These are phyloP conservation scores for Diaporthe capsici DNA, from an alignment of 2,329 filamentous ascomycete species.

Conservation along the genomic window DNA sequence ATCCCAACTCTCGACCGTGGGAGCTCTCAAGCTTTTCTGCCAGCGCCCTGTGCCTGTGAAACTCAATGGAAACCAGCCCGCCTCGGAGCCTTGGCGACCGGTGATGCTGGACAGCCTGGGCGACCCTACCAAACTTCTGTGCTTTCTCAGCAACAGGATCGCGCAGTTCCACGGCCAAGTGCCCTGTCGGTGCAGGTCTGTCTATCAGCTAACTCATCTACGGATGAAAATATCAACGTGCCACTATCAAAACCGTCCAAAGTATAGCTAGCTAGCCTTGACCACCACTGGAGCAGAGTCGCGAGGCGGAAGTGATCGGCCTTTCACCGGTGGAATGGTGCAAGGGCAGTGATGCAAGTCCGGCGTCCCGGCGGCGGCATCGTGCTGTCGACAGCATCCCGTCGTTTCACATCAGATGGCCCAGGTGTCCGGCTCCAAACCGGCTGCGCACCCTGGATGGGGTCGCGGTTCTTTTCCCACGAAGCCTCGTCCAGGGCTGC, in stretches of 20 bases:
- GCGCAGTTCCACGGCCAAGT: background rate
- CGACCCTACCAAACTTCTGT: background rate
- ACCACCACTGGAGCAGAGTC: background rate
- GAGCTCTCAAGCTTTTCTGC: constrained; percentile 26
- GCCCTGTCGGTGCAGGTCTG: background rate
- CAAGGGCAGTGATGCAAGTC: constrained; percentile 2
- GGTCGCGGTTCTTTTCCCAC: background rate
- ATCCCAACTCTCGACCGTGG: constrained; percentile 7
- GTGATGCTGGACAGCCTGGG: constrained; percentile 4
- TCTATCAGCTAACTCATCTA: background rate
- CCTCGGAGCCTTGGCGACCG: constrained; percentile 26
- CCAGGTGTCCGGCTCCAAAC: background rate
- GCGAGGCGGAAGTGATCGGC: background rate
- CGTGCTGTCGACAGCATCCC: background rate
- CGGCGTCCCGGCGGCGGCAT: constrained; percentile 12
- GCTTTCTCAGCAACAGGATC: background rate
- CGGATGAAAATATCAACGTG: background rate
- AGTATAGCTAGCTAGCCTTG: background rate
- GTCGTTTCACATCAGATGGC: constrained; percentile 27
- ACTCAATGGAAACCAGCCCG: constrained; percentile 32
- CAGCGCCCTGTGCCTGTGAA: constrained; percentile 33
- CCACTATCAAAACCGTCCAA: constrained; percentile 5
- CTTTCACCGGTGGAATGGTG: background rate
- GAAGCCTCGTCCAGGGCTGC: background rate
- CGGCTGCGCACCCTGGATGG: background rate